Percentiles rank a stretch among this genome's conserved stretches.
phyloP scores from a whole-genome alignment of 345 rosid genomes.

The Kernera saxatilis region DNA sequence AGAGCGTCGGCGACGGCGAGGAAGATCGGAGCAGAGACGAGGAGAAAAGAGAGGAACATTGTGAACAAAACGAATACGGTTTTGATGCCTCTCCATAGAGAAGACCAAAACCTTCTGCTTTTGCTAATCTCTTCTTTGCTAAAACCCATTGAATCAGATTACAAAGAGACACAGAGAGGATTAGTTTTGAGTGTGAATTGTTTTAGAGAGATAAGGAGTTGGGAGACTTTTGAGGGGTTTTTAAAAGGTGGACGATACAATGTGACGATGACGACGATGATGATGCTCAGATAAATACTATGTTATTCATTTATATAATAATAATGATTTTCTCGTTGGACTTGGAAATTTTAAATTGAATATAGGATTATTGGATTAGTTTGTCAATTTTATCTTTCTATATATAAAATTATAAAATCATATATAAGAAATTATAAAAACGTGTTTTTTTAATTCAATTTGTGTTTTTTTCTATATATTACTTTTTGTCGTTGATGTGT shows the following conservation, averaged over 20 bases:
- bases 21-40: conserved; percentile 81
- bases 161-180: neutral
- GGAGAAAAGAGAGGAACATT: conserved; percentile 67
- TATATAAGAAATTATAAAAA: no score
- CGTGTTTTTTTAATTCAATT: neutral
- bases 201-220: neutral
- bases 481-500: neutral
- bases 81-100: conserved; percentile 54
- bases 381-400: neutral
- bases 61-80: conserved; percentile 66
- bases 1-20: conserved; percentile 72
- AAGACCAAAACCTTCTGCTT: conserved; percentile 33
- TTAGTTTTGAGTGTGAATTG: neutral
- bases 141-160: conserved; percentile 42
- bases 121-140: conserved; percentile 49
- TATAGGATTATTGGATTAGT: neutral
- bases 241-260: conserved; percentile 5
- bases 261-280: conserved; percentile 13
- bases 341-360: neutral
- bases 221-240: conserved; percentile 13
- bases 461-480: neutral
- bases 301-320: neutral
- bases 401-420: neutral
- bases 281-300: conserved; percentile 1
- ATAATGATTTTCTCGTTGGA: neutral